Evolutionary conservation across 2,329 filamentous ascomycete genomes (phyloP).

Genomic region (Fusarium sp.): DNA sequence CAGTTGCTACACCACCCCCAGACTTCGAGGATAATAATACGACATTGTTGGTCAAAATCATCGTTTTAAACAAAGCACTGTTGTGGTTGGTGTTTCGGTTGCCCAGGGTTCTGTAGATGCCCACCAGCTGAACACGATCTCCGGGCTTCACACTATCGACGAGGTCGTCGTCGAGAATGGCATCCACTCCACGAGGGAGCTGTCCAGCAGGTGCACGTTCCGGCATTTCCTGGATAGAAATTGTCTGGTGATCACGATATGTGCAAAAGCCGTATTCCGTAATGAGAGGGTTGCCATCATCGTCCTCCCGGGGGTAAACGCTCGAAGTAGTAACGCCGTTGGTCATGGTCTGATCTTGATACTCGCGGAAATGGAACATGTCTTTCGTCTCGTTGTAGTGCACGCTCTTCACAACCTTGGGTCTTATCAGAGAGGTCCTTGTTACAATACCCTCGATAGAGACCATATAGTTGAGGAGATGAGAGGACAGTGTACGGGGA

Average conservation of each 20-base stretch:
- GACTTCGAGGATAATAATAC: conserved; percentile 96
- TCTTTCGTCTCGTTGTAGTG: conserved; percentile 92
- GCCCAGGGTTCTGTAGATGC: conserved; percentile 92
- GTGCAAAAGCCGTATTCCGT: conserved; percentile 97
- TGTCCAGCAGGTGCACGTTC: conserved; percentile 95
- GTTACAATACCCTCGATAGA: conserved; percentile 98
- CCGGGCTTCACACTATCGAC: conserved; percentile 96
- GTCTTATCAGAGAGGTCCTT: conserved; percentile 92
- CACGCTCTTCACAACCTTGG: conserved; percentile 98
- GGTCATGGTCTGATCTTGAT: conserved; percentile 97
- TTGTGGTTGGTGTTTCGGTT: conserved; percentile 92
- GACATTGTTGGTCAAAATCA: conserved; percentile 94
- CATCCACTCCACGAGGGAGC: conserved; percentile 93
- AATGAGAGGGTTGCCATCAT: conserved; percentile 88
- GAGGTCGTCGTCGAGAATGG: conserved; percentile 95
- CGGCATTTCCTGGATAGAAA: conserved; percentile 99
- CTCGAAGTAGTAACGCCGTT: conserved; percentile 89
- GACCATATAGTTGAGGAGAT: conserved; percentile 95
- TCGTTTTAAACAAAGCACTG: conserved; percentile 93
- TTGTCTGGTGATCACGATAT: conserved; percentile 96
- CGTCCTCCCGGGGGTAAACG: conserved; percentile 94
- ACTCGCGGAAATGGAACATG: conserved; percentile 89
- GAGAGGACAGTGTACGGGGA: conserved; percentile 88
- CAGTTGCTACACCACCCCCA: conserved; percentile 90
- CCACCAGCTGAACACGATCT: conserved; percentile 96